Evolutionary conservation across 352 stramenopile species (phyloP).

Genomic region (Phytopythium montanum): DNA sequence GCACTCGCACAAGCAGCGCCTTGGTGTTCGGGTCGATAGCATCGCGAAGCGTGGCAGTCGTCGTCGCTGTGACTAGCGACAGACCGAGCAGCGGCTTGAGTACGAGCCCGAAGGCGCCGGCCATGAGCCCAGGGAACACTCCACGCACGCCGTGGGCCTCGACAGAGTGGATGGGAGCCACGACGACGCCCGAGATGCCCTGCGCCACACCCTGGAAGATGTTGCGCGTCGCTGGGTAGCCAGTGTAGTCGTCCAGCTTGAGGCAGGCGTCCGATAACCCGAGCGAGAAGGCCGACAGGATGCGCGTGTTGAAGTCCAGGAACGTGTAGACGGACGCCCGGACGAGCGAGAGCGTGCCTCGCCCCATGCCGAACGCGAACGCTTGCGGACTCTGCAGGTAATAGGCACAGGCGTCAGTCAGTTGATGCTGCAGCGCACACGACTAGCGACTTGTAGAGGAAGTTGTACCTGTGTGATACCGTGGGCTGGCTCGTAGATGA

Average conservation of each 20-base stretch:
- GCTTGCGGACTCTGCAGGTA: slow-evolving; percentile 53
- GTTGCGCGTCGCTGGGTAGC: slow-evolving; percentile 78
- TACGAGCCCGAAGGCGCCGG: slow-evolving; percentile 74
- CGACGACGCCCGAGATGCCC: slow-evolving; percentile 78
- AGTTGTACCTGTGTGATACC: slow-evolving; percentile 57
- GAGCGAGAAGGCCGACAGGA: slow-evolving; percentile 74
- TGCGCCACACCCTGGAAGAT: slow-evolving; percentile 88
- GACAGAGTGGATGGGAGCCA: slow-evolving; percentile 81
- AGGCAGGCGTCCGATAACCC: slow-evolving; percentile 82
- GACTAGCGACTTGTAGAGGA: no score
- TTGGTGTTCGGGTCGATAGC: slow-evolving; percentile 79
- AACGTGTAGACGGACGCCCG: slow-evolving; percentile 84
- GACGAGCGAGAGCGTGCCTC: slow-evolving; percentile 81
- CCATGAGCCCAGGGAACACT: slow-evolving; percentile 72
- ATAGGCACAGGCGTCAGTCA: not conserved
- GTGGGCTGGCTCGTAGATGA: slow-evolving; percentile 77
- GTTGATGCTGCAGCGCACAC: no score
- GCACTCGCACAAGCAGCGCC: slow-evolving; percentile 66
- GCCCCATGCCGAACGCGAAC: slow-evolving; percentile 75
- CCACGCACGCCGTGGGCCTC: slow-evolving; percentile 76
- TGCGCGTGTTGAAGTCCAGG: slow-evolving; percentile 86
- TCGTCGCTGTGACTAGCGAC: slow-evolving; percentile 70
- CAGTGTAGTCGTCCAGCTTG: slow-evolving; percentile 87
- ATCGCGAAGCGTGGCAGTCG: slow-evolving; percentile 71
- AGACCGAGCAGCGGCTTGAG: slow-evolving; percentile 80